Percentiles rank a stretch among this genome's conserved stretches.
phyloP scores from a whole-genome alignment of 2,329 filamentous ascomycete species.

The Mycosphaerelloides madeirae region DNA sequence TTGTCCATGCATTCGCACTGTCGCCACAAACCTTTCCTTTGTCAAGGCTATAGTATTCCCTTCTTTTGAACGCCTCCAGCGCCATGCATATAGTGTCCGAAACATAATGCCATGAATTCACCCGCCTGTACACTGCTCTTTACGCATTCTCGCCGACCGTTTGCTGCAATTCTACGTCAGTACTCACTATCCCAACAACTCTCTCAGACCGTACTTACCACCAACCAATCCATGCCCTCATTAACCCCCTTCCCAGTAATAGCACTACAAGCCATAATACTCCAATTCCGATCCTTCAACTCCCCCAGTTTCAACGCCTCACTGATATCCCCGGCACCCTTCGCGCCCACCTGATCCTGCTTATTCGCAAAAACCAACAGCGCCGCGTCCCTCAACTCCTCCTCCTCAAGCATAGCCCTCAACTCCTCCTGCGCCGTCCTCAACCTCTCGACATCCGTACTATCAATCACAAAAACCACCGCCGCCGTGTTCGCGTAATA shows the following conservation, averaged over 20 bases:
- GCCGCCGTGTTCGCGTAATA: conserved; percentile 99
- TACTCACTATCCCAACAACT: neutral
- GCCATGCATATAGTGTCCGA: too few species aligned
- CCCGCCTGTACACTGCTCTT: neutral
- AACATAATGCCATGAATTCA: too few species aligned
- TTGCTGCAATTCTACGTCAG: conserved; percentile 17
- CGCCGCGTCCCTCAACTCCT: conserved; percentile 86
- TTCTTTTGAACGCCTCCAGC: too few species aligned
- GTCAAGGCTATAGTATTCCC: too few species aligned
- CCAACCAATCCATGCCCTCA: conserved; percentile 99
- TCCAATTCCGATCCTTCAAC: conserved; percentile 96
- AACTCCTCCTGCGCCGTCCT: conserved; percentile 91
- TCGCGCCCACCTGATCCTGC: conserved; percentile 94
- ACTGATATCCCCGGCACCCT: conserved; percentile 93
- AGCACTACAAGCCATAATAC: conserved; percentile 94
- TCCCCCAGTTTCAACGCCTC: conserved; percentile 87
- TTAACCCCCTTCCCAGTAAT: conserved; percentile 92
- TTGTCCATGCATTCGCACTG: too few species aligned
- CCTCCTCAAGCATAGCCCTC: conserved; percentile 91
- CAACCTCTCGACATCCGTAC: conserved; percentile 92
- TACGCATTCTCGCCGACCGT: conserved; percentile 23
- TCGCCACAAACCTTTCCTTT: too few species aligned
- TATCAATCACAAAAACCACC: conserved; percentile 97
- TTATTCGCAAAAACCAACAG: conserved; percentile 97
- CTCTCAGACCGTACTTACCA: conserved; percentile 55